Conservation (phyloP, 192 early-diverging fungal species). For the Podila minutissima region DNA sequence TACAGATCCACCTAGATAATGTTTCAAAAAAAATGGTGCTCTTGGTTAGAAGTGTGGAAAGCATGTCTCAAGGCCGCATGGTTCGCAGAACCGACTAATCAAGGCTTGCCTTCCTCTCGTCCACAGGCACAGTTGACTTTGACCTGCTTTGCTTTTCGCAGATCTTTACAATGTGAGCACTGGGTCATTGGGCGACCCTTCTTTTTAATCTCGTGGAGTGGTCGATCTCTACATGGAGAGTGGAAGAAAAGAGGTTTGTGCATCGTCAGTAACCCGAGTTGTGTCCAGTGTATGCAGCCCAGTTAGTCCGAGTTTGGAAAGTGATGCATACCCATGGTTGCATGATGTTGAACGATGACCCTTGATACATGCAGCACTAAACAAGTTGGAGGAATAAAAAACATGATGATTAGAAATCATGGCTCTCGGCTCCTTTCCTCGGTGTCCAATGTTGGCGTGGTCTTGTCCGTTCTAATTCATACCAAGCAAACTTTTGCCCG, state of each 20-base stretch:
- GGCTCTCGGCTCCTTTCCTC: background rate
- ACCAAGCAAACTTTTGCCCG: slow-evolving; percentile 59
- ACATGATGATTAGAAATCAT: background rate
- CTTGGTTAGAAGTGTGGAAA: background rate
- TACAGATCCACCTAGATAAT: background rate
- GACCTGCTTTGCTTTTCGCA: slow-evolving; percentile 71
- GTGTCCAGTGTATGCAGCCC: too few species aligned
- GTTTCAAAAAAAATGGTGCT: background rate
- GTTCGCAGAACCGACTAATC: too few species aligned
- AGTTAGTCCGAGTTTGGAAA: background rate
- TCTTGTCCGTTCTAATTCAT: background rate
- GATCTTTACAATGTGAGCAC: slow-evolving; percentile 69
- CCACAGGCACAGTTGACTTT: slow-evolving; percentile 73
- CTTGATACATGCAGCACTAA: slow-evolving; percentile 42
- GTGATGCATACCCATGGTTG: slow-evolving; percentile 32
- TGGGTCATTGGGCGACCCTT: slow-evolving; percentile 78
- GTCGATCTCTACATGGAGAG: slow-evolving; percentile 50
- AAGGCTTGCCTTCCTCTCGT: slow-evolving; percentile 25
- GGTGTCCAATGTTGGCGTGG: too few species aligned
- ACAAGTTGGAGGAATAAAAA: background rate
- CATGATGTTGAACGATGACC: slow-evolving; percentile 46
- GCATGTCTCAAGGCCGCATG: too few species aligned
- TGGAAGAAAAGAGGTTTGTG: background rate
- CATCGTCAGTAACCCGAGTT: too few species aligned
- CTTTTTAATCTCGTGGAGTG: slow-evolving; percentile 69